Evolutionary conservation across 257 asterid species (phyloP).

Genomic region (Solanum ahanhuiri): DNA sequence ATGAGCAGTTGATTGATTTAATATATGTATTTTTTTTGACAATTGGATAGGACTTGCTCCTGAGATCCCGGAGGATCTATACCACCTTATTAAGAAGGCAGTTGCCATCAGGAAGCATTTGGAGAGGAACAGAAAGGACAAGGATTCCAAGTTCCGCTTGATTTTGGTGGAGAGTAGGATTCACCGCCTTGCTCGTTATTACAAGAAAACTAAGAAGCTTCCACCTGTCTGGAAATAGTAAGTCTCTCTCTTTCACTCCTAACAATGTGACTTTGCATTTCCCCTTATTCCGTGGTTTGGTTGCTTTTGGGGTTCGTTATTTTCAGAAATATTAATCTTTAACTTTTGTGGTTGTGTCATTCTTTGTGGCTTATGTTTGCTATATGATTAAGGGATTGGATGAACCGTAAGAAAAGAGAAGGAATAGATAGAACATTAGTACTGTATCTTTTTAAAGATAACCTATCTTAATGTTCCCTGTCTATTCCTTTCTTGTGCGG

Average conservation of each 20-base stretch:
- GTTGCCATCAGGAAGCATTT: conserved; percentile 64
- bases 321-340: not conserved
- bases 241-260: not conserved
- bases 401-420: not conserved
- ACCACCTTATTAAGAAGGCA: conserved; percentile 30
- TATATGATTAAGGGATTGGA: not conserved
- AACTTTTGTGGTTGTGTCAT: not conserved
- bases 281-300: not conserved
- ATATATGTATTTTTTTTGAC: not conserved
- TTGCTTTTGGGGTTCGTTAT: not conserved
- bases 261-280: not conserved
- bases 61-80: conserved; percentile 75
- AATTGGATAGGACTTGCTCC: conserved; percentile 59
- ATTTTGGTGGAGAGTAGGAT: conserved; percentile 40
- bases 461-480: not conserved
- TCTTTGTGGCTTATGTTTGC: not conserved
- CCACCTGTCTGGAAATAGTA: conserved; percentile 44
- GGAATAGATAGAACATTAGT: not conserved
- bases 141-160: conserved; percentile 75
- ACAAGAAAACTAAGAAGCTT: conserved; percentile 73
- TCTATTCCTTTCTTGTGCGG: not conserved
- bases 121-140: conserved; percentile 86
- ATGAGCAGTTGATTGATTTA: not conserved
- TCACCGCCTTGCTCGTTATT: conserved; percentile 71
- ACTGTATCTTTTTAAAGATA: not conserved